Evolutionary conservation across 202 grass and related monocot species (phyloP).

Genomic region (Saccharum hybrid): DNA sequence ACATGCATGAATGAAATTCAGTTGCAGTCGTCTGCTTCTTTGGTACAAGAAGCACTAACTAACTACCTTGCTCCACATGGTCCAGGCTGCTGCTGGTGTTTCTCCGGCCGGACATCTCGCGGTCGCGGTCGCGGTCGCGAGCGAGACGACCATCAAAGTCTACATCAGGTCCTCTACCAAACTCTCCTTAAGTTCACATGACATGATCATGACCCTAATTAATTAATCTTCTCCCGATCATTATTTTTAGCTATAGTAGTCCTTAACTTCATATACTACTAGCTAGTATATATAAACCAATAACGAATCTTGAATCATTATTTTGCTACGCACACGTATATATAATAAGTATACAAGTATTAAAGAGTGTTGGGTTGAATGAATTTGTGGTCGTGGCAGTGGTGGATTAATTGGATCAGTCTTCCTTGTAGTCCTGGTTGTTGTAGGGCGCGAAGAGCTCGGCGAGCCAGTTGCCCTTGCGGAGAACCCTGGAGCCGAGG

Average conservation of each 20-base stretch:
- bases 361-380: background rate
- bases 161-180: conserved; percentile 32
- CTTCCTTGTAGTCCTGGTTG: conserved; percentile 93
- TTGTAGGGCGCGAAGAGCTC: conserved; percentile 89
- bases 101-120: conserved; percentile 5
- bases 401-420: background rate
- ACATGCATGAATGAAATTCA: background rate
- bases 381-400: background rate
- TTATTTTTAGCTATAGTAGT: background rate
- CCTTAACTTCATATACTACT: background rate
- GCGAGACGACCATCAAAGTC: conserved; percentile 18
- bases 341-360: background rate
- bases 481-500: conserved; percentile 68
- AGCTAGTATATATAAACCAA: conserved; percentile 29
- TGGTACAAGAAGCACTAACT: conserved; percentile 11
- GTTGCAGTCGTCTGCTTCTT: background rate
- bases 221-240: conserved; percentile 33
- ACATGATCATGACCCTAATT: background rate
- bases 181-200: conserved; percentile 39
- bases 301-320: conserved; percentile 44
- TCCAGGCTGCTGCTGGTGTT: background rate
- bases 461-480: conserved; percentile 77
- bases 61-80: conserved; percentile 21
- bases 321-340: background rate
- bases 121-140: background rate